Evolutionary conservation across 805 yeast species (phyloP), one percentile per base, ranked within the genome.

Genomic region (Cyberlindnera mycetangii): DNA sequence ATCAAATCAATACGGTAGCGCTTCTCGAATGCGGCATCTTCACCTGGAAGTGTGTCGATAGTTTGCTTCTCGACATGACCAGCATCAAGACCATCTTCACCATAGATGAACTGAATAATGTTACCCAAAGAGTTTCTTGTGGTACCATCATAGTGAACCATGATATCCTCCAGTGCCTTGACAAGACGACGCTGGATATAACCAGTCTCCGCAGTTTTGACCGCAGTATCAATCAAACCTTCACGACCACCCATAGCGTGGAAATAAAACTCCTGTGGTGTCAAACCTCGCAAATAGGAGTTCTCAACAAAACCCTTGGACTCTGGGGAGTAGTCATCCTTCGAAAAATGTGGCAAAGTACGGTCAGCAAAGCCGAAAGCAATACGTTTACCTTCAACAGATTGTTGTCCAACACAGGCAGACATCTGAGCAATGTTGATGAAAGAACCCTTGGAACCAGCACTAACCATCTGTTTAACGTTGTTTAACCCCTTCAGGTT

Each of bases 161-260:
- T 89, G 54, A 90, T 89, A 71, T 90, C 98, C 64, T 90, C 98
- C 68, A 90, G 72, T 22, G 98, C 98, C 67, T 92, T 92, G 37
- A 92, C 95, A 66, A 92, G 74, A 78, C 98, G 92, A 76, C 98
- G 92, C 71, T 92, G 98, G 62, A 92, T 90, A 67, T 92, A 92
- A 71, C 98, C 98, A 21, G 98, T 90, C 70, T 92, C 98, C 3
- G 99, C 98, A 33, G 99, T 93, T 68, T 93, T 93, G 39, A 93
- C 99, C 14, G 99, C 99, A 44, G 99, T 93, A 77, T 93, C 99
- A 65, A 93, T 95, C 64, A 93, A 76, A 76, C 99, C 99, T 73
- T 93, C 99, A 78, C 99, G 89, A 74, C 99, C 99, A 62, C 99
- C 98, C 97, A 93, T 93, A 42, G 98, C 97, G 66, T 93, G 99